Percentiles rank a stretch among this genome's conserved stretches.
Conservation (phyloP, 345 rosid species). For the Arabidopsis thaliana region TAIR10.1 NC_003074.8:5556501-5557000, state of each 20-base stretch:
- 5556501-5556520: background rate
- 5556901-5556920: slow-evolving; percentile 32
- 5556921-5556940: slow-evolving; percentile 32
- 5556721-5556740: slow-evolving; percentile 35
- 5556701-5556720: slow-evolving; percentile 12
- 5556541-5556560: slow-evolving; percentile 40
- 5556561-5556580: slow-evolving; percentile 45
- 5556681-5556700: background rate
- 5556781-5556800: slow-evolving; percentile 9
- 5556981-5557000: slow-evolving; percentile 20
- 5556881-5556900: slow-evolving; percentile 24
- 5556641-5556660: slow-evolving; percentile 43
- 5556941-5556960: slow-evolving; percentile 26
- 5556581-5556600: slow-evolving; percentile 32
- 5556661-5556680: slow-evolving; percentile 18
- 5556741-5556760: slow-evolving; percentile 32
- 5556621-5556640: slow-evolving; percentile 35
- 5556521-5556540: background rate
- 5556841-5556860: slow-evolving; percentile 28
- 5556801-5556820: slow-evolving; percentile 20
- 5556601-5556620: slow-evolving; percentile 47
- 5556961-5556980: slow-evolving; percentile 26
- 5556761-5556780: slow-evolving; percentile 34
- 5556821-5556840: slow-evolving; percentile 33
- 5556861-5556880: slow-evolving; percentile 28